These are phyloP conservation scores for Mycosphaerella sp. DNA, from an alignment of 2,329 filamentous ascomycete species.

Conservation along the genomic window DNA sequence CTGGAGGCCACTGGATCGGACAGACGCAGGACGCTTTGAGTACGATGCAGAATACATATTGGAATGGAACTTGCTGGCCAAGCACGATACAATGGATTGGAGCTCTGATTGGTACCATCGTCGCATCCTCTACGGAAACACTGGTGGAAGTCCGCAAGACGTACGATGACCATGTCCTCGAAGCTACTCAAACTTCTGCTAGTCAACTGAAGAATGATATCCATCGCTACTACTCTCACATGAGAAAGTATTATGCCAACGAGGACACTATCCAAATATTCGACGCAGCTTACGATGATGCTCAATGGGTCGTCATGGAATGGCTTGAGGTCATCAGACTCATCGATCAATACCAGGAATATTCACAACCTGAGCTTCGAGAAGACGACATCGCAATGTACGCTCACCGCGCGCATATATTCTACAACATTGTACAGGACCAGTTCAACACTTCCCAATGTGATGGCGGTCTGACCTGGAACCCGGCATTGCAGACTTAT, in stretches of 20 bases:
- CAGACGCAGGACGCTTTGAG: slow-evolving; percentile 25
- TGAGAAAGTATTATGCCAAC: slow-evolving; percentile 24
- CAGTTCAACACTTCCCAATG: slow-evolving; percentile 82
- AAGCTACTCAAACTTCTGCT: not conserved
- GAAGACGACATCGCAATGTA: slow-evolving; percentile 67
- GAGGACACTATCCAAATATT: slow-evolving; percentile 31
- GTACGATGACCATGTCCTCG: slow-evolving; percentile 13
- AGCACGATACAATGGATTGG: slow-evolving; percentile 26
- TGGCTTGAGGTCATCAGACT: slow-evolving; percentile 33
- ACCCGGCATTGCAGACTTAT: slow-evolving; percentile 71
- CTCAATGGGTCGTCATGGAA: slow-evolving; percentile 33
- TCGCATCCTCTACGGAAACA: slow-evolving; percentile 9
- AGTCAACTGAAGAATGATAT: slow-evolving; percentile 21
- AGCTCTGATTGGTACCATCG: slow-evolving; percentile 27
- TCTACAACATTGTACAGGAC: slow-evolving; percentile 72
- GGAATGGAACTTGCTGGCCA: slow-evolving; percentile 30
- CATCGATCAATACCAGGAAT: slow-evolving; percentile 26
- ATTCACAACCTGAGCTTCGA: slow-evolving; percentile 58
- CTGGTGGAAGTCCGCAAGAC: slow-evolving; percentile 19
- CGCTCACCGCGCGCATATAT: slow-evolving; percentile 74
- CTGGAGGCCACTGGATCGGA: slow-evolving; percentile 24
- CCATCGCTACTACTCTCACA: slow-evolving; percentile 25
- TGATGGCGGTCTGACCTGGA: slow-evolving; percentile 82
- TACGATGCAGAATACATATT: slow-evolving; percentile 28
- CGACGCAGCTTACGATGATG: slow-evolving; percentile 31